phyloP scores from a whole-genome alignment of 2,329 filamentous ascomycete genomes.

The Fusarium vanettenii region DNA sequence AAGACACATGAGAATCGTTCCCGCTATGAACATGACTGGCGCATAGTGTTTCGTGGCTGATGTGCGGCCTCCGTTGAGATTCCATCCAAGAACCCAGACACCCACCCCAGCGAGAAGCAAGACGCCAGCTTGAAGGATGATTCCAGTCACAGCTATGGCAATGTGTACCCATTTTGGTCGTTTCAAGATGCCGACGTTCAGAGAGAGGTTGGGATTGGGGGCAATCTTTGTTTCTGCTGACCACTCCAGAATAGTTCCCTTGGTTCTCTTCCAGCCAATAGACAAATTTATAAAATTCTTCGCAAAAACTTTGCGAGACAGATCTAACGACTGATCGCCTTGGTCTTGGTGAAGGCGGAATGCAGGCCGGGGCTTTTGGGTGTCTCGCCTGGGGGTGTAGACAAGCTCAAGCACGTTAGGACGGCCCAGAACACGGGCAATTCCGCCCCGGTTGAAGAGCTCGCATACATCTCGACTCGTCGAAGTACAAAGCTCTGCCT shows the following conservation, averaged over 20 bases:
- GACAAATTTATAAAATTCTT: no score
- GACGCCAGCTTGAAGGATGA: conserved; percentile 24
- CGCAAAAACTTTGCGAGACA: no score
- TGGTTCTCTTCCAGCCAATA: not conserved
- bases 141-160: not conserved
- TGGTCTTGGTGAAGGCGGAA: no score
- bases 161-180: not conserved
- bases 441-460: not conserved
- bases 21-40: conserved; percentile 32
- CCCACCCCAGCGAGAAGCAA: conserved; percentile 30
- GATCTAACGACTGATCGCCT: no score
- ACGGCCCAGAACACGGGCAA: conserved; percentile 41
- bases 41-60: conserved; percentile 17
- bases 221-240: not conserved
- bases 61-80: not conserved
- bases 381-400: conserved; percentile 5
- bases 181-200: conserved; percentile 3
- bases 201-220: not conserved
- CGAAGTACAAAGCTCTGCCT: not conserved
- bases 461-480: not conserved
- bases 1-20: conserved; percentile 25
- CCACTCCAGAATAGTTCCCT: not conserved
- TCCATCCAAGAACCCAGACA: conserved; percentile 22
- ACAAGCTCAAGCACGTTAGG: conserved; percentile 49
- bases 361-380: no score